phyloP scores from a whole-genome alignment of 2,329 filamentous ascomycete genomes.

The Aureobasidium sp. region DNA sequence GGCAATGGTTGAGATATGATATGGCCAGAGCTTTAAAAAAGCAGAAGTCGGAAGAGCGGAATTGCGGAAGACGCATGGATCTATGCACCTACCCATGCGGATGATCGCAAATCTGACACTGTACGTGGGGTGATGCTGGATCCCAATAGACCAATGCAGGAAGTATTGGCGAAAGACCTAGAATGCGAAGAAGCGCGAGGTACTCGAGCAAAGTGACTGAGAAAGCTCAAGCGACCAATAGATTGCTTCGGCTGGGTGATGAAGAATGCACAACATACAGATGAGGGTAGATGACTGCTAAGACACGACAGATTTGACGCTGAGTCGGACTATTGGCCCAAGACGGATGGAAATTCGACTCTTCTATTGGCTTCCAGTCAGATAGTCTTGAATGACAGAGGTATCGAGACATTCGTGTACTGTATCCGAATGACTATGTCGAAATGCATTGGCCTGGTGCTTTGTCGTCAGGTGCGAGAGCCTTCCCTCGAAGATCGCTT shows the following conservation, averaged over 20 bases:
- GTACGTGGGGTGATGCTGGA: slow-evolving; percentile 2
- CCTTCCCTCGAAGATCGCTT: neutral
- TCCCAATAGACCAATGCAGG: neutral
- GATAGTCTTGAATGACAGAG: neutral
- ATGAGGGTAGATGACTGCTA: neutral
- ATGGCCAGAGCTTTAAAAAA: slow-evolving; percentile 5
- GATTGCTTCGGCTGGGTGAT: neutral
- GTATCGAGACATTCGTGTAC: neutral
- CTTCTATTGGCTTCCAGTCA: neutral
- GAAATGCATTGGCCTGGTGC: neutral
- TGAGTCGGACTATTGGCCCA: neutral
- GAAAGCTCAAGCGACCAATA: neutral
- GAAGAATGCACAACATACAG: neutral
- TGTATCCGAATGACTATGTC: neutral
- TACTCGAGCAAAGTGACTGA: neutral
- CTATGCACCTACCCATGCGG: neutral
- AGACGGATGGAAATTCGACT: neutral
- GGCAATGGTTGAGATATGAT: neutral
- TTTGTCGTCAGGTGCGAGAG: neutral
- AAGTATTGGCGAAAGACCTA: neutral
- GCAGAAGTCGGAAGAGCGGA: neutral
- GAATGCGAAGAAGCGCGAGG: neutral
- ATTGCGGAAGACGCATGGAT: slow-evolving; percentile 3
- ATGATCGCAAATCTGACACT: neutral
- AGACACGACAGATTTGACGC: slow-evolving; percentile 10